Evolutionary conservation across 345 rosid species (phyloP), one percentile per base, ranked within the genome.

Genomic region (Brassica cretica): DNA sequence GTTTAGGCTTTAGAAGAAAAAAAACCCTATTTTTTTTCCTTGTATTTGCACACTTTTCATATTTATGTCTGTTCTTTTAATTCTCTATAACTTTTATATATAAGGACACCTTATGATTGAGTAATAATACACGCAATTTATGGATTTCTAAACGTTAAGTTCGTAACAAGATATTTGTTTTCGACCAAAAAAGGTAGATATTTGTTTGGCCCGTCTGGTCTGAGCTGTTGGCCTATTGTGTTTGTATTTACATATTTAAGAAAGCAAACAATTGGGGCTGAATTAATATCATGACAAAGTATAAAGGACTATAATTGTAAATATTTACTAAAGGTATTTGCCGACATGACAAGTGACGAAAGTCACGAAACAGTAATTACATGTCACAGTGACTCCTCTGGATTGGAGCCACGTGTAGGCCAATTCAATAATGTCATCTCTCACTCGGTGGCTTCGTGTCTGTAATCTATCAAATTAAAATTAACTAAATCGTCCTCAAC

Each of bases 301-400:
- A 3, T 1, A 2, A 61, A 32, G 63, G 63, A 7, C 6, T 24
- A n/a, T 5, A 37, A 24, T 5, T 41, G 33, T 27, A 75, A 75
- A 59, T 59, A 68, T 11, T 14, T 59, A 16, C 32, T 68, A 7
- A 30, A 41, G 2, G 33, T 71, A 25, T 6, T 18, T 65, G 76
- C 68, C 76, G 73, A 72, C 73, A 71, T 32, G 14, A 66, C 64
- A 78, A 76, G 81, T 65, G 81, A 1, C 10, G 15, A 41, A 77
- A 75, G 30, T 27, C 76, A 2, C 7, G 33, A 58, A 6, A 16
- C 11, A 76, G 63, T 19, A 39, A 10, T 2, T 51, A 63, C 32
- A 55, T 71, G 71, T 66, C 53, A 66, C 39, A 39, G 72, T 66
- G 72, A 66, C 51, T 11, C 77, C 77, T 72, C 73, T 78, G 11